Base-by-base conservation (phyloP, 257 asterid species). In the Solanum stenotomum region DNA sequence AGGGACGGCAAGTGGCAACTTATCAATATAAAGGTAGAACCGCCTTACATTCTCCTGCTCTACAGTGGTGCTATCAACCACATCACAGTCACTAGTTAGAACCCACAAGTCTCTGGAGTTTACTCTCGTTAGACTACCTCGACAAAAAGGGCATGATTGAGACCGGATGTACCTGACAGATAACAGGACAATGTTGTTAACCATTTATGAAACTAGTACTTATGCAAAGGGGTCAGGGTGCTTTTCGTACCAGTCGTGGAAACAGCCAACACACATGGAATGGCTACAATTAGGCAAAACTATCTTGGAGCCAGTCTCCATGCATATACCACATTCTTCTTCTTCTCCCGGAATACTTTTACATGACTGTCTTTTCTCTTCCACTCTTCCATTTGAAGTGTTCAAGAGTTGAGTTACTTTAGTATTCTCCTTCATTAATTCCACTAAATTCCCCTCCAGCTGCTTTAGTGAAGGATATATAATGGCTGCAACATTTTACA, bases 291-390 rank as follows among this genome's bases (percentile, higher is more conserved):
- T 85, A 34, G 98, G 98, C 91, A 95, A 86, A 14, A 90, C 96
- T 70, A 92, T 91, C 34, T 91, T 91, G 37, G 90, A 59, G 75
- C 92, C 92, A 86, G 63, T 88, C 71, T 95, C 94, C 96, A 95
- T 92, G 88, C 98, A 95, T 91, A 94, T 94, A 10, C 97, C 97
- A 78, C 97, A 95, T 85, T 95, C 97, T 23, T 95, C 97, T n/a
- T 91, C 97, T 34, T 91, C 94, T 61, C 85, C 76, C 44, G 89
- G 93, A 20, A 46, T 49, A 89, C 87, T 90, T 52, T 75, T 49
- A 86, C 33, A 59, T 59, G 87, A 37, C 56, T 59, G 71, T 68
- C 49, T 89, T 81, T 49, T 89, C 65, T 84, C 87, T 68, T 91
- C 90, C 31, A 37, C 71, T 37, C 85, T 46, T 52, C 65, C 87